Evolutionary conservation across 2,329 filamentous ascomycete genomes (phyloP).

Genomic region (Catunica adiposa): DNA sequence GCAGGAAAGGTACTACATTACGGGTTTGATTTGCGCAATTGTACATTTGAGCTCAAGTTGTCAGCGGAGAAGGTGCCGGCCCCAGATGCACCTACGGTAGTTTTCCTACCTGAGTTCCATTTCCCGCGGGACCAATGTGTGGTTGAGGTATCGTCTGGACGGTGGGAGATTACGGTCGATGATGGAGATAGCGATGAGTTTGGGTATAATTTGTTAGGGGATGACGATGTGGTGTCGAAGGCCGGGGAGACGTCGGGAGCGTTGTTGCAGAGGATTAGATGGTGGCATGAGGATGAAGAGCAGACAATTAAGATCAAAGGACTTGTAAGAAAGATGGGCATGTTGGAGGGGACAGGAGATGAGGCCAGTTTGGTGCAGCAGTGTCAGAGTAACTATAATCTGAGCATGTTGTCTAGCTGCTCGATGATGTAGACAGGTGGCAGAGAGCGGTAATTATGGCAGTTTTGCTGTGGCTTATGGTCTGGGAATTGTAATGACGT

Average conservation of each 20-base stretch:
- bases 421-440: slow-evolving; percentile 30
- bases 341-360: slow-evolving; percentile 38
- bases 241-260: slow-evolving; percentile 27
- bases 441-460: too few relatives aligned
- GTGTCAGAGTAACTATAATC: slow-evolving; percentile 34
- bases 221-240: neutral
- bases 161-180: slow-evolving; percentile 69
- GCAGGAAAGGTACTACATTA: slow-evolving; percentile 55
- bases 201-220: neutral
- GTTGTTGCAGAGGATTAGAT: slow-evolving; percentile 59
- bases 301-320: slow-evolving; percentile 67
- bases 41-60: slow-evolving; percentile 59
- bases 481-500: neutral
- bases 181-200: slow-evolving; percentile 25
- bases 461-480: too few relatives aligned
- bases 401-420: slow-evolving; percentile 29
- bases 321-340: slow-evolving; percentile 40
- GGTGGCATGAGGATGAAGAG: slow-evolving; percentile 84
- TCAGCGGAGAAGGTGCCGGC: slow-evolving; percentile 32
- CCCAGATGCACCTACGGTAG: slow-evolving; percentile 51
- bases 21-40: slow-evolving; percentile 68
- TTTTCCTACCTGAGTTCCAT: slow-evolving; percentile 84
- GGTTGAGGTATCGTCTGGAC: slow-evolving; percentile 67
- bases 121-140: slow-evolving; percentile 60
- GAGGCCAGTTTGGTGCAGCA: slow-evolving; percentile 67